These are phyloP conservation scores for Eucalyptus guilfoylei DNA, from an alignment of 345 rosid species.

Conservation along the genomic window DNA sequence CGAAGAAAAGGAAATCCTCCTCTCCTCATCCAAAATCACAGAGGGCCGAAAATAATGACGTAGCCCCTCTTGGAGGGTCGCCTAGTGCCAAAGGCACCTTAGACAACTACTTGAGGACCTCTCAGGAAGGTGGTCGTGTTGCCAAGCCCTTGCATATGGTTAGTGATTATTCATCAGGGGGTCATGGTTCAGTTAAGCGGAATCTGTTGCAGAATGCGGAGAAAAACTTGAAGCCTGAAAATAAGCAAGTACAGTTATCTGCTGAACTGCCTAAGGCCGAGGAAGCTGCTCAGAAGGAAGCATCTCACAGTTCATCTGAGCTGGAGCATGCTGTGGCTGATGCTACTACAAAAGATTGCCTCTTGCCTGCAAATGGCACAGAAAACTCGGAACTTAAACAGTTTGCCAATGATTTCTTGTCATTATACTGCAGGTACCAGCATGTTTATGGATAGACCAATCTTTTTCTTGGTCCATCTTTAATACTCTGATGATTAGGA, in stretches of 20 bases:
- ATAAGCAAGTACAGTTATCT: background rate
- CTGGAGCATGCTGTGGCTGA: slow-evolving; percentile 12
- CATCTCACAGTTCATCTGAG: slow-evolving; percentile 16
- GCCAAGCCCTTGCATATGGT: background rate
- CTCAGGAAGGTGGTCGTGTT: slow-evolving; percentile 15
- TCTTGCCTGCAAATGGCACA: slow-evolving; percentile 5
- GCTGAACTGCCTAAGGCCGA: slow-evolving; percentile 3
- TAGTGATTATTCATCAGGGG: slow-evolving; percentile 6
- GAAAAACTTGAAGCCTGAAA: slow-evolving; percentile 12
- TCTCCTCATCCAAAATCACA: slow-evolving; percentile 58
- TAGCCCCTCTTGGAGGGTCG: slow-evolving; percentile 32
- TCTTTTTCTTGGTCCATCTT: background rate
- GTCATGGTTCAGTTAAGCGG: slow-evolving; percentile 31
- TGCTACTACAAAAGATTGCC: slow-evolving; percentile 6
- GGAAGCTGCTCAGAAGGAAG: slow-evolving; percentile 15
- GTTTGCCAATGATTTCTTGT: slow-evolving; percentile 75
- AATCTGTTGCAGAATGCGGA: slow-evolving; percentile 29
- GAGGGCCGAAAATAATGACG: slow-evolving; percentile 39
- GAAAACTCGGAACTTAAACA: slow-evolving; percentile 47
- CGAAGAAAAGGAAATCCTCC: slow-evolving; percentile 61
- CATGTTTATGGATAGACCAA: background rate
- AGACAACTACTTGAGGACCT: slow-evolving; percentile 47
- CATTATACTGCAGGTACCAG: slow-evolving; percentile 82
- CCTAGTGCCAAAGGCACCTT: slow-evolving; percentile 66
- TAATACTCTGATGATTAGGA: background rate